A percentile compares a stretch with the other conserved stretches of the same genome.
Conservation (phyloP, 768 basidiomycete species). For the Hygrophoropsis aurantiaca region DNA sequence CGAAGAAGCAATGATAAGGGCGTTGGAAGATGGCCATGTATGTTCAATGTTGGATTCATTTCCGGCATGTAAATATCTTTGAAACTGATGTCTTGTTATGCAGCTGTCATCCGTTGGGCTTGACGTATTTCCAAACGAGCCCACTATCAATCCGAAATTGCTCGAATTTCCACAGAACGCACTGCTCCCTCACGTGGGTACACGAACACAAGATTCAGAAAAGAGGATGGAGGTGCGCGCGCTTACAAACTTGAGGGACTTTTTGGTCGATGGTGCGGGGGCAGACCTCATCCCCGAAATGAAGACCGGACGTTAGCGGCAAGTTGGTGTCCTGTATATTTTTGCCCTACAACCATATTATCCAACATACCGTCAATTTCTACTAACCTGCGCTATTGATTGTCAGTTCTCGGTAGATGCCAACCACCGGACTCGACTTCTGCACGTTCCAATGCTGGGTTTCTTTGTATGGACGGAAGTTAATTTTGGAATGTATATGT, state of each 20-base stretch:
- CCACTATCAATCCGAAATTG: slow-evolving; percentile 69
- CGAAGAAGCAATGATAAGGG: slow-evolving; percentile 80
- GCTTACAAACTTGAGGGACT: slow-evolving; percentile 67
- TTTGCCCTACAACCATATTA: no score
- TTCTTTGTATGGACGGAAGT: no score
- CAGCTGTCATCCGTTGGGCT: slow-evolving; percentile 76
- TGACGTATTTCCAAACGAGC: slow-evolving; percentile 82
- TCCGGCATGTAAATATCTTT: no score
- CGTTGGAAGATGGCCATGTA: slow-evolving; percentile 82
- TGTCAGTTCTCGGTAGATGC: no score
- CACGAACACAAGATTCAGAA: slow-evolving; percentile 73
- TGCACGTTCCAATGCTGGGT: no score
- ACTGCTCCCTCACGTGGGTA: slow-evolving; percentile 87
- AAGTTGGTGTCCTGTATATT: no score
- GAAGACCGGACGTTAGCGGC: no score
- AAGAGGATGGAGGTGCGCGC: slow-evolving; percentile 76
- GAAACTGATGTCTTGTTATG: slow-evolving; percentile 4
- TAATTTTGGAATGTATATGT: no score
- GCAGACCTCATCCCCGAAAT: slow-evolving; percentile 63
- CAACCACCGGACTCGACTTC: no score
- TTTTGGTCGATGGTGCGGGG: slow-evolving; percentile 55
- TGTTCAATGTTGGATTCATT: slow-evolving; percentile 34
- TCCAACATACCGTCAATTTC: no score
- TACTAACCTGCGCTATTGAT: no score
- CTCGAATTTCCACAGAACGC: slow-evolving; percentile 74